Percentiles rank a stretch among this genome's conserved stretches.
Conservation (phyloP, 176 grass and related monocot species). For the Avena insularis region DNA sequence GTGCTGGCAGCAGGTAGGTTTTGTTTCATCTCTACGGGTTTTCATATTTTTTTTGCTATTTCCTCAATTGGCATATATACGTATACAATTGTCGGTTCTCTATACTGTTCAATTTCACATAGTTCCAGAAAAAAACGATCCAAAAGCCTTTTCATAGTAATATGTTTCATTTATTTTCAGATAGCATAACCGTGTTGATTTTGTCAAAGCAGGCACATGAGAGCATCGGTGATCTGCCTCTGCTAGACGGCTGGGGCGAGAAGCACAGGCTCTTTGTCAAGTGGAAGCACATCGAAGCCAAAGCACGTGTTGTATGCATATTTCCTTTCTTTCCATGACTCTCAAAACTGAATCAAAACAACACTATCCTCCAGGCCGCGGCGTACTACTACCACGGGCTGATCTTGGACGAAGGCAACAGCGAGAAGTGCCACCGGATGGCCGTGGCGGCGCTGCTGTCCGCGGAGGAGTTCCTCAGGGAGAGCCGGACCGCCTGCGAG, state of each 20-base stretch:
- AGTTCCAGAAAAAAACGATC: too few relatives aligned
- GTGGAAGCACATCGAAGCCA: constrained; percentile 94
- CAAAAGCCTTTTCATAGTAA: not conserved
- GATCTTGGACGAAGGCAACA: constrained; percentile 96
- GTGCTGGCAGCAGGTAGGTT: constrained; percentile 89
- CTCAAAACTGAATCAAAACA: not conserved
- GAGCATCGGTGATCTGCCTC: constrained; percentile 67
- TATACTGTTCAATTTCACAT: too few relatives aligned
- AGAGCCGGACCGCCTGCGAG: constrained; percentile 80
- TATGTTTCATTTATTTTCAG: not conserved
- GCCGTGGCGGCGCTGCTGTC: constrained; percentile 79
- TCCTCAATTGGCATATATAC: too few relatives aligned
- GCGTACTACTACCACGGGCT: constrained; percentile 95
- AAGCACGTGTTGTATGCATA: constrained; percentile 61
- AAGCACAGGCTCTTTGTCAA: constrained; percentile 84
- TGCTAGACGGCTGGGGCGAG: constrained; percentile 80
- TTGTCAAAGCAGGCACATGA: constrained; percentile 67
- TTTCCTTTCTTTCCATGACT: not conserved
- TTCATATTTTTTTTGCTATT: not conserved
- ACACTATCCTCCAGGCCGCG: constrained; percentile 60
- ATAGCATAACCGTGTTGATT: not conserved
- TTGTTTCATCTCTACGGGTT: not conserved
- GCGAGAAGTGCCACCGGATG: constrained; percentile 80
- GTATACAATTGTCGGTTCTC: too few relatives aligned
- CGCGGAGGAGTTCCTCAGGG: constrained; percentile 78